These are phyloP conservation scores for Volvox carteri DNA, from an alignment of 163 green algal species.

Conservation along the genomic window DNA sequence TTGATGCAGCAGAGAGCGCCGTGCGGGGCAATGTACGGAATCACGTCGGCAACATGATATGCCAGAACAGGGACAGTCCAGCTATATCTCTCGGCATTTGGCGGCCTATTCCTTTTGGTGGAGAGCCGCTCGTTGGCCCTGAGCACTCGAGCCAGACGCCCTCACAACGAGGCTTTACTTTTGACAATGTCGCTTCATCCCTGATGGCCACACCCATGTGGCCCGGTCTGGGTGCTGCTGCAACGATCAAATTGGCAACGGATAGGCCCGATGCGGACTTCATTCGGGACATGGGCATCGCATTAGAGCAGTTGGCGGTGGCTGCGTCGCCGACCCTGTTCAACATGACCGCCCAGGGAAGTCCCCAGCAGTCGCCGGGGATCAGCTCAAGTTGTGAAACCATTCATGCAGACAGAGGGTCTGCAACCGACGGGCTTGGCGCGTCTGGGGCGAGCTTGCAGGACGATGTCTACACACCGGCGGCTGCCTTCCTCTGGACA, in stretches of 20 bases:
- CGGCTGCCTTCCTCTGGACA: not conserved
- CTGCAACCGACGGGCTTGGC: not conserved
- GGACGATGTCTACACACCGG: not conserved
- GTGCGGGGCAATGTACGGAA: not conserved
- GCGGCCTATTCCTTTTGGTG: not conserved
- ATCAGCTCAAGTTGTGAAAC: not conserved
- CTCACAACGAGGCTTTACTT: conserved; percentile 6
- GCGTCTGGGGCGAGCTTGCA: not conserved
- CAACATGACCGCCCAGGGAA: not conserved
- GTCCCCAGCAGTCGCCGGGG: conserved; percentile 7
- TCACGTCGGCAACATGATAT: not conserved
- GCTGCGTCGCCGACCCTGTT: conserved; percentile 22
- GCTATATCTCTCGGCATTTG: conserved; percentile 8
- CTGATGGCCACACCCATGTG: conserved; percentile 7
- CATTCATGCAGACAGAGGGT: not conserved
- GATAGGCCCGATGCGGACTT: not conserved
- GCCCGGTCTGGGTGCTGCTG: not conserved
- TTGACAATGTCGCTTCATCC: not conserved
- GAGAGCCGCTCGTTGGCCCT: not conserved
- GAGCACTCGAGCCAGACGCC: not conserved
- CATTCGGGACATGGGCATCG: not conserved
- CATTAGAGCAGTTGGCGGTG: not conserved
- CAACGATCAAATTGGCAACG: not conserved
- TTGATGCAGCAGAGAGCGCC: not conserved
- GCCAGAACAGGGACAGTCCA: conserved; percentile 5